Percentiles rank a stretch among this genome's conserved stretches.
Evolutionary conservation across 2,329 filamentous ascomycete genomes (phyloP).

Genomic region (Microdochium nivale): DNA sequence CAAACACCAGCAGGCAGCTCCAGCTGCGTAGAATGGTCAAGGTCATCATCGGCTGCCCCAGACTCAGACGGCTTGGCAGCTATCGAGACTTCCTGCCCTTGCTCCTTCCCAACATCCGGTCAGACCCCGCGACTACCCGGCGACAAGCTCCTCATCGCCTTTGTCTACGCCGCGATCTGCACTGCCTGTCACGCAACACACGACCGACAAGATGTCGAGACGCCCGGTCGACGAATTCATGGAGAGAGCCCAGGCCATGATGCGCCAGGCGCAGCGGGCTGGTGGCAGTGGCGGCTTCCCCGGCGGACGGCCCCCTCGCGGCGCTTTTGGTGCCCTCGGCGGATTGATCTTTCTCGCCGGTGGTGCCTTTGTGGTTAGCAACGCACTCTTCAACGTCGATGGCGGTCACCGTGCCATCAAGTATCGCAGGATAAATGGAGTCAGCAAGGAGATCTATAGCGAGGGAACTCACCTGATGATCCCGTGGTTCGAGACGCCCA

Average conservation of each 20-base stretch:
- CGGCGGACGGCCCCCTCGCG: constrained; percentile 26
- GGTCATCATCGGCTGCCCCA: not conserved
- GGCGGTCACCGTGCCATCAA: constrained; percentile 99
- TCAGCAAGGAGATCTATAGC: constrained; percentile 89
- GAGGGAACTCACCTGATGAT: constrained; percentile 97
- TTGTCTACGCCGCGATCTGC: not conserved
- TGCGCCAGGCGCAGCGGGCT: constrained; percentile 17
- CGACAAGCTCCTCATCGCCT: not conserved
- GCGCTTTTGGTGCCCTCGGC: constrained; percentile 28
- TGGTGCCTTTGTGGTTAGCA: constrained; percentile 43
- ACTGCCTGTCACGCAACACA: not conserved
- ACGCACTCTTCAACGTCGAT: constrained; percentile 74
- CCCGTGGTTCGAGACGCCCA: constrained; percentile 94
- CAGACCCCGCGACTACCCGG: not conserved
- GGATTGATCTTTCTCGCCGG: constrained; percentile 36
- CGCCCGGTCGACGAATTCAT: constrained; percentile 19
- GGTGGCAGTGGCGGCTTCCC: constrained; percentile 29
- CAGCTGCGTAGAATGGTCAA: not conserved
- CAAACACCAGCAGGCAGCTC: not conserved
- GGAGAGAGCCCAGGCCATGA: constrained; percentile 13
- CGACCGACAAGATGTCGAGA: constrained; percentile 18
- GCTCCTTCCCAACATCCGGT: not conserved
- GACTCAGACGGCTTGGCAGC: not conserved
- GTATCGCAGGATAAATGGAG: constrained; percentile 85
- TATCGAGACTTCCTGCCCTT: not conserved